These are phyloP conservation scores for Aspergillus pseudoterreus DNA, from an alignment of 2,329 filamentous ascomycete genomes.

Conservation along the genomic window DNA sequence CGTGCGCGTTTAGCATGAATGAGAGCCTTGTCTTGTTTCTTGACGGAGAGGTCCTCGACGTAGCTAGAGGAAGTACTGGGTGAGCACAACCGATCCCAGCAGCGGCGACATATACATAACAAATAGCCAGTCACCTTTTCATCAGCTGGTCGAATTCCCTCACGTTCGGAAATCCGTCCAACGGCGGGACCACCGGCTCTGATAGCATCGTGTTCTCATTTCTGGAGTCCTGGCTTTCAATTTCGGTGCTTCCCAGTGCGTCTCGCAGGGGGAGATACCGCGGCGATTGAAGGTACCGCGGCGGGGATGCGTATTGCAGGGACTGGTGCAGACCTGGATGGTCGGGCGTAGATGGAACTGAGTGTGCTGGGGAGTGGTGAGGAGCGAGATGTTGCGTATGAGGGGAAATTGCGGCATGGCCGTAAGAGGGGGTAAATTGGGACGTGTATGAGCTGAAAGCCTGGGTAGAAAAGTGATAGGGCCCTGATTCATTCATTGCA, in stretches of 20 bases:
- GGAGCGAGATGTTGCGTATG: conserved; percentile 26
- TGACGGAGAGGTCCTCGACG: conserved; percentile 47
- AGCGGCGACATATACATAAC: not conserved
- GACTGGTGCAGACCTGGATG: conserved; percentile 30
- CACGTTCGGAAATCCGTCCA: conserved; percentile 45
- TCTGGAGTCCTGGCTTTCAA: conserved; percentile 43
- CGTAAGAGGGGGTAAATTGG: conserved; percentile 35
- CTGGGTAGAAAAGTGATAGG: conserved; percentile 32
- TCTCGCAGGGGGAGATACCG: conserved; percentile 36
- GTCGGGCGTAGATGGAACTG: conserved; percentile 30
- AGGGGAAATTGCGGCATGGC: conserved; percentile 29
- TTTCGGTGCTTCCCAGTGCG: conserved; percentile 32
- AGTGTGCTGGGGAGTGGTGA: conserved; percentile 29
- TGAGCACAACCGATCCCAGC: not conserved
- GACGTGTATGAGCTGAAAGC: conserved; percentile 36
- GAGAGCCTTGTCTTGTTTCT: conserved; percentile 51
- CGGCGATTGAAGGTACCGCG: conserved; percentile 29
- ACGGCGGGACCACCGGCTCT: conserved; percentile 40
- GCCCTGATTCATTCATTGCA: conserved; percentile 22
- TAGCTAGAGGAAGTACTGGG: conserved; percentile 33
- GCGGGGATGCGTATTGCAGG: conserved; percentile 29
- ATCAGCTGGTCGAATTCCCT: conserved; percentile 45
- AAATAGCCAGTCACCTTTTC: conserved; percentile 32
- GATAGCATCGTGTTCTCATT: conserved; percentile 43
- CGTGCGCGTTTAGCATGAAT: conserved; percentile 47